Evolutionary conservation across 495 filamentous ascomycete genomes (phyloP).

Genomic region (Coniosporium apollinis): DNA sequence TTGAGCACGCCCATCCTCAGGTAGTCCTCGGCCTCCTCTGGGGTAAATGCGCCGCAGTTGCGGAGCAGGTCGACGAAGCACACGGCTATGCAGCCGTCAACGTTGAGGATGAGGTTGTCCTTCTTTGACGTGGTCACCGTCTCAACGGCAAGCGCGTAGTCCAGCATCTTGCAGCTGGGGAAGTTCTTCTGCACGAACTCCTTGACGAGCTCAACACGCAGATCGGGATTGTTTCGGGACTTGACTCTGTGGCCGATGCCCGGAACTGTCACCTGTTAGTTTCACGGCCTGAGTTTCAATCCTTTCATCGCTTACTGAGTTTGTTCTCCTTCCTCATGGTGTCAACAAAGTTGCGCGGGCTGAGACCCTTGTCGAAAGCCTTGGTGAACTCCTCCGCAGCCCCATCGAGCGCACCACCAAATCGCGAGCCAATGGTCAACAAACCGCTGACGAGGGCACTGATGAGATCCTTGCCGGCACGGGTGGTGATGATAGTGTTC

Average conservation of each 20-base stretch:
- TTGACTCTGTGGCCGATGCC: constrained; percentile 99
- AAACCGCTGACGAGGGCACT: constrained; percentile 88
- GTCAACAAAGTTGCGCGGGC: constrained; percentile 97
- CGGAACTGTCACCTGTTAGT: constrained; percentile 44
- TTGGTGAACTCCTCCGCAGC: constrained; percentile 97
- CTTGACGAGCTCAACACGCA: constrained; percentile 98
- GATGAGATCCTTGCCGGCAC: constrained; percentile 97
- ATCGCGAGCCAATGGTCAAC: constrained; percentile 92
- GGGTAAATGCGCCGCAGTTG: constrained; percentile 89
- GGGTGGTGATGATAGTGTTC: constrained; percentile 99
- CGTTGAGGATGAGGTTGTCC: constrained; percentile 99
- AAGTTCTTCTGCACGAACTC: constrained; percentile 96
- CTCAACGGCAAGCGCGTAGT: constrained; percentile 96
- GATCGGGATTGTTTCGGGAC: constrained; percentile 98
- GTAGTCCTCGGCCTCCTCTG: constrained; percentile 72
- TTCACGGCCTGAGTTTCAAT: not conserved
- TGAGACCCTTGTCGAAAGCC: constrained; percentile 93
- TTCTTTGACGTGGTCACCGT: constrained; percentile 98
- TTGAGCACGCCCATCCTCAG: constrained; percentile 93
- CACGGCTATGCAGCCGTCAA: constrained; percentile 93
- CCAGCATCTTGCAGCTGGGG: constrained; percentile 88
- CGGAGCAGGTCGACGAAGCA: constrained; percentile 97
- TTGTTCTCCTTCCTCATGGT: constrained; percentile 99
- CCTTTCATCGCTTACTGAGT: constrained; percentile 47
- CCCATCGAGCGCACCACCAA: constrained; percentile 95